phyloP scores from a whole-genome alignment of 805 yeast genomes.

The Ogataea angusta region DNA sequence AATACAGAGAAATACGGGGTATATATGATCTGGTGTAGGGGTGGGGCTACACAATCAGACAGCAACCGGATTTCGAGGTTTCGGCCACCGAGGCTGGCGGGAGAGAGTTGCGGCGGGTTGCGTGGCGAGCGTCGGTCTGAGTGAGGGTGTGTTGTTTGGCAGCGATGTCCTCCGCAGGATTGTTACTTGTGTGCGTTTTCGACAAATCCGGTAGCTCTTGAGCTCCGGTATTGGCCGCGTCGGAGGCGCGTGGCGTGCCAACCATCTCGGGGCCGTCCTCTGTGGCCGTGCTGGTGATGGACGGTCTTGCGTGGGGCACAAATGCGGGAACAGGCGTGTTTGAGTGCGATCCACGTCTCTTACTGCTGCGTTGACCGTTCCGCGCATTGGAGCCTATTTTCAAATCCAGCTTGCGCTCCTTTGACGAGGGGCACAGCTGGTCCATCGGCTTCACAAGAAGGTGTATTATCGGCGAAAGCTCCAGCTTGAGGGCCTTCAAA shows the following conservation, averaged over 20 bases:
- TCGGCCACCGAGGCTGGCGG: not conserved
- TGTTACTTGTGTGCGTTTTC: not conserved
- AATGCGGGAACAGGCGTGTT: conserved; percentile 29
- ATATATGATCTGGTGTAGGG: conserved; percentile 5
- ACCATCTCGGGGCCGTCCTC: not conserved
- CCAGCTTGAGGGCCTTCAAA: conserved; percentile 23
- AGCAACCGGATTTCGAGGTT: conserved; percentile 6
- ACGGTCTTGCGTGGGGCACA: conserved; percentile 3
- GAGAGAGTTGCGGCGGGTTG: not conserved
- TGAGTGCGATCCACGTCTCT: conserved; percentile 25
- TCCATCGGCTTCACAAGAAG: conserved; percentile 30
- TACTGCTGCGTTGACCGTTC: conserved; percentile 11
- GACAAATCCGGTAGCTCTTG: not conserved
- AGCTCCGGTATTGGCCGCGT: not conserved
- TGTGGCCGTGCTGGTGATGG: not conserved
- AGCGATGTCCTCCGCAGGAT: not conserved
- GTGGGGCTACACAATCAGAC: conserved; percentile 3
- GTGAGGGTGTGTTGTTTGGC: not conserved
- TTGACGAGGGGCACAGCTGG: conserved; percentile 11
- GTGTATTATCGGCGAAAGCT: conserved; percentile 28
- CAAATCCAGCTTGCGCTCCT: conserved; percentile 22
- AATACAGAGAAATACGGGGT: conserved; percentile 4
- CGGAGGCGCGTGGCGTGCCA: not conserved
- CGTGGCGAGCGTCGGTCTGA: not conserved
- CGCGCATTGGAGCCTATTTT: conserved; percentile 12